These are phyloP conservation scores for Fomitopsis palustris DNA, from an alignment of 1,284 basidiomycete genomes.

Conservation along the genomic window DNA sequence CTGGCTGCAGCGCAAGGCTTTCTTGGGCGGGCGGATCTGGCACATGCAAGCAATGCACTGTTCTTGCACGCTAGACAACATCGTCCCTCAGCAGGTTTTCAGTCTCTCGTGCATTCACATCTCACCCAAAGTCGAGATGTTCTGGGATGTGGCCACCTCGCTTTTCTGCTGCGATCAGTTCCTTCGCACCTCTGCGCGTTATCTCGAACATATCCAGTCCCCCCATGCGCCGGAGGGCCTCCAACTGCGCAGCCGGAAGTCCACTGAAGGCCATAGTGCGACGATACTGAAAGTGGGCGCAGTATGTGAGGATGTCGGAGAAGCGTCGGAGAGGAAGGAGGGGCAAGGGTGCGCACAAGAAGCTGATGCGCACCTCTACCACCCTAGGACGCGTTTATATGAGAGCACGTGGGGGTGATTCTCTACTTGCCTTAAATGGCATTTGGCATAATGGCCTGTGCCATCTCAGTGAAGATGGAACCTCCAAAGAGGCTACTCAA, in stretches of 20 bases:
- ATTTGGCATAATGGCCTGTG: too few species aligned
- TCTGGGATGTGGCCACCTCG: neutral
- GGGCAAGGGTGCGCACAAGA: too few species aligned
- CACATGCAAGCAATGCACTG: conserved; percentile 15
- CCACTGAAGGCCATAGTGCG: neutral
- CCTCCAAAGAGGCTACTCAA: too few species aligned
- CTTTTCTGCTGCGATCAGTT: neutral
- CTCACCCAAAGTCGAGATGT: neutral
- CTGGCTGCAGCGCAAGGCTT: neutral
- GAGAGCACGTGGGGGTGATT: too few species aligned
- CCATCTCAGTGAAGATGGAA: too few species aligned
- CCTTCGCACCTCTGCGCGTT: neutral
- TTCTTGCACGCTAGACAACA: conserved; percentile 13
- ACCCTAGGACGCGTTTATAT: too few species aligned
- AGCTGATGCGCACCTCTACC: too few species aligned
- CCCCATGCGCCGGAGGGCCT: neutral
- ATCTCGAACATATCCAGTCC: neutral
- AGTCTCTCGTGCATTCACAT: neutral
- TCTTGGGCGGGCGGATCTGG: neutral
- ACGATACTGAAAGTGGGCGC: too few species aligned
- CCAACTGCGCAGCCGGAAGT: neutral
- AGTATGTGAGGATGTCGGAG: too few species aligned
- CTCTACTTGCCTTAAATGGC: too few species aligned
- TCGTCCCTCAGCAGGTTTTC: neutral
- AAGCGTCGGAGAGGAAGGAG: too few species aligned